Conservation (phyloP, 2,329 filamentous ascomycete species). For the Nemania sp. region DNA sequence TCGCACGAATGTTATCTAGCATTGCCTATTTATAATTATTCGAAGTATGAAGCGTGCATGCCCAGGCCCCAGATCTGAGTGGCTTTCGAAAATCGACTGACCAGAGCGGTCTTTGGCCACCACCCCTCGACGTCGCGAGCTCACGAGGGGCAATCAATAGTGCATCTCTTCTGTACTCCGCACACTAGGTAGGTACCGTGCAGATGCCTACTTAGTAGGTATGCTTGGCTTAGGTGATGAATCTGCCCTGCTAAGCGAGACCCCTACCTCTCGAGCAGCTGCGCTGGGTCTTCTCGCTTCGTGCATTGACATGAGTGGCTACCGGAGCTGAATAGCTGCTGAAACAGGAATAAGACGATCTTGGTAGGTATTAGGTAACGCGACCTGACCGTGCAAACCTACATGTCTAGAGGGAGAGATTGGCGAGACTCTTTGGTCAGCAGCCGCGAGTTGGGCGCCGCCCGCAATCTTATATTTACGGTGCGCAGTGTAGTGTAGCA, state of each 20-base stretch:
- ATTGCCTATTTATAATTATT: background rate
- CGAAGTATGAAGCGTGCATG: too few relatives aligned
- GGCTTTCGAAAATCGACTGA: background rate
- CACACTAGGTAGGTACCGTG: too few relatives aligned
- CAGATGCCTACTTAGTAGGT: background rate
- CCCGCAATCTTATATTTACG: background rate
- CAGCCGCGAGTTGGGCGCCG: background rate
- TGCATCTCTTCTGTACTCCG: background rate
- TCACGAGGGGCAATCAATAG: background rate
- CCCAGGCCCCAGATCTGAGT: background rate
- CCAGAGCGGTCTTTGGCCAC: background rate
- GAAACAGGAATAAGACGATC: conserved; percentile 15
- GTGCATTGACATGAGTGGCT: conserved; percentile 19
- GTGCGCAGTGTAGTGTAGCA: background rate
- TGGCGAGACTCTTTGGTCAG: too few relatives aligned
- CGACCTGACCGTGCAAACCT: too few relatives aligned
- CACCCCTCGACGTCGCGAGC: background rate
- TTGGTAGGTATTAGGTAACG: background rate
- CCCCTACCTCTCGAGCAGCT: background rate
- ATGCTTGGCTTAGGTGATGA: background rate
- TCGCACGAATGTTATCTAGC: background rate
- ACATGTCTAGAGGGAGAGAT: too few relatives aligned
- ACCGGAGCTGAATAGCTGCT: background rate
- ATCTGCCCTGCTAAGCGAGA: conserved; percentile 26
- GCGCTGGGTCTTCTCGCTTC: conserved; percentile 17